Percentiles rank a stretch among this genome's conserved stretches.
Evolutionary conservation across 225 moss, liverwort and hornwort species (phyloP).

Genomic region (Neckera pumila): DNA sequence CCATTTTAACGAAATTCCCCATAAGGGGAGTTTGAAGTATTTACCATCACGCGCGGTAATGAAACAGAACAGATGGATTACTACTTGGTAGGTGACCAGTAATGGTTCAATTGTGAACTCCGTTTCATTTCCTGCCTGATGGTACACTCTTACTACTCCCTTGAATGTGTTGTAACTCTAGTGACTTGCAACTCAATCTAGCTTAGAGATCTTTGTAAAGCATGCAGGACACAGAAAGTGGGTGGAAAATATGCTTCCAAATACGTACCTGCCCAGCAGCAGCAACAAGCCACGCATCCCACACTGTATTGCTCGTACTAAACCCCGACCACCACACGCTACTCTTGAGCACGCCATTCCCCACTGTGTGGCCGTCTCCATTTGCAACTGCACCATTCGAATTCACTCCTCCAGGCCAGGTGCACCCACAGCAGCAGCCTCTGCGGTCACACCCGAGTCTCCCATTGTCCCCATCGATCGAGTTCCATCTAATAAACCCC

Average conservation of each 20-base stretch:
- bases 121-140: too few relatives aligned
- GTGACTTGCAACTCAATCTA: not conserved
- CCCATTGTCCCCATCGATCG: not conserved
- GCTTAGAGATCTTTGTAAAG: not conserved
- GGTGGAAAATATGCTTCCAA: not conserved
- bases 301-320: not conserved
- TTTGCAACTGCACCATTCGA: not conserved
- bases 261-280: conserved; percentile 48
- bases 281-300: conserved; percentile 46
- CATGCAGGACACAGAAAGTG: not conserved
- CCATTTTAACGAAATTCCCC: too few relatives aligned
- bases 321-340: not conserved
- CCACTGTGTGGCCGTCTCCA: not conserved
- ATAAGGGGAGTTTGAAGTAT: not conserved
- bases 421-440: not conserved
- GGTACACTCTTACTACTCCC: not conserved
- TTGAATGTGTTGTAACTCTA: not conserved
- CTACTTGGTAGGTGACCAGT: not conserved
- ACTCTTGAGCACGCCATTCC: not conserved
- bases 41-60: too few relatives aligned
- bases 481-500: too few relatives aligned
- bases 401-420: not conserved
- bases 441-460: not conserved
- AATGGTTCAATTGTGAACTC: too few relatives aligned
- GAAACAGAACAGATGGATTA: not conserved